Conservation (phyloP, 2,329 filamentous ascomycete species). For the Colletotrichum orbiculare region DNA sequence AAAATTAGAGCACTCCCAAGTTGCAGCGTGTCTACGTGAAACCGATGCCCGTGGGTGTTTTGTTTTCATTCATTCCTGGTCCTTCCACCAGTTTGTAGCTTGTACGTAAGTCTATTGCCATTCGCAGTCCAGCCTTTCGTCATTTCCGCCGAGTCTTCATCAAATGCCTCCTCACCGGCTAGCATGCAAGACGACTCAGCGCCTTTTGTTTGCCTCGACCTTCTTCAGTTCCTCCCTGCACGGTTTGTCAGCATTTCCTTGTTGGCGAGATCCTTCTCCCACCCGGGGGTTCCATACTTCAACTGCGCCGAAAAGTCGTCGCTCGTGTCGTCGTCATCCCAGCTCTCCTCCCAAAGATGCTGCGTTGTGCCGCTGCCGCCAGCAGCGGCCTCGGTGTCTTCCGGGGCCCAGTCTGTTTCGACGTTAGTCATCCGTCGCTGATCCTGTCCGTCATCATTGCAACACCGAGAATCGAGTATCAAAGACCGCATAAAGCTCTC, state of each 20-base stretch:
- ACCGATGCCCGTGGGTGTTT: neutral
- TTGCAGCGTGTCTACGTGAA: neutral
- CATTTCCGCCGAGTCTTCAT: neutral
- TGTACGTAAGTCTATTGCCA: slow-evolving; percentile 26
- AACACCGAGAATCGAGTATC: neutral
- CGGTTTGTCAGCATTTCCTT: slow-evolving; percentile 7
- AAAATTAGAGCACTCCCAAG: slow-evolving; percentile 4
- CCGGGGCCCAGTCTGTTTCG: slow-evolving; percentile 84
- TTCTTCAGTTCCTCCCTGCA: slow-evolving; percentile 91
- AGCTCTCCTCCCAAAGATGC: slow-evolving; percentile 99
- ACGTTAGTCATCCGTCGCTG: slow-evolving; percentile 6
- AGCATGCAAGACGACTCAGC: slow-evolving; percentile 50
- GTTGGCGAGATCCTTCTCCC: too few species aligned
- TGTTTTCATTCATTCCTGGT: slow-evolving; percentile 30
- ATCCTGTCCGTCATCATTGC: neutral
- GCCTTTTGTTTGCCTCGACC: slow-evolving; percentile 80
- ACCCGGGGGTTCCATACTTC: slow-evolving; percentile 70
- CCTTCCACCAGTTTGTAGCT: slow-evolving; percentile 27
- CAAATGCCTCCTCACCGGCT: neutral
- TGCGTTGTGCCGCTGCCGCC: slow-evolving; percentile 72
- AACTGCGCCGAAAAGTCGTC: slow-evolving; percentile 97
- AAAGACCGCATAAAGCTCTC: too few species aligned
- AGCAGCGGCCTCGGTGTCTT: slow-evolving; percentile 83
- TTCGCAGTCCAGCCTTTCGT: slow-evolving; percentile 17
- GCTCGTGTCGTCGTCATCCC: slow-evolving; percentile 97